Percentiles rank a stretch among this genome's conserved stretches.
Evolutionary conservation across 202 grass and related monocot species (phyloP).

Genomic region (Musa balbisiana): DNA sequence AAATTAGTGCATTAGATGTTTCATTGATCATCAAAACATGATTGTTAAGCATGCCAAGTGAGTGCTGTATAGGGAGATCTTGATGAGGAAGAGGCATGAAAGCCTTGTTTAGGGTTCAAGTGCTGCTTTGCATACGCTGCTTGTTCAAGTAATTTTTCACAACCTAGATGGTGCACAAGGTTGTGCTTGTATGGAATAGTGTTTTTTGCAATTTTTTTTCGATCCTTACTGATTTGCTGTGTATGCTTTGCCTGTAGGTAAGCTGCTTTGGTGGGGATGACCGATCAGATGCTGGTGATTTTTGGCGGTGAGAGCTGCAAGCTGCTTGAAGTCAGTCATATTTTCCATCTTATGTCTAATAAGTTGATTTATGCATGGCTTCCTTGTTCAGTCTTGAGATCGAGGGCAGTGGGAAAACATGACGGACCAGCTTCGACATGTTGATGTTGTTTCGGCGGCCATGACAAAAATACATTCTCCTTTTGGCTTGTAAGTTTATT

Average conservation of each 20-base stretch:
- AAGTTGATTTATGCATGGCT: background rate
- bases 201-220: too few species aligned
- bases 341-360: background rate
- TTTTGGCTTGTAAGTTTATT: too few species aligned
- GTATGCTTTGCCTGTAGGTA: background rate
- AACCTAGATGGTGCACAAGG: background rate
- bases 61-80: background rate
- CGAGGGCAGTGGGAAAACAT: constrained; percentile 50
- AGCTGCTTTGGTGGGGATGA: constrained; percentile 12
- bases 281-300: constrained; percentile 9
- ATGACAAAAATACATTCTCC: constrained; percentile 76
- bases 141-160: background rate
- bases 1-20: background rate
- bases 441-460: too few species aligned
- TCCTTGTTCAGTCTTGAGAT: constrained; percentile 36
- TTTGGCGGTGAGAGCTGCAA: constrained; percentile 7
- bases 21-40: background rate
- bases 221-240: background rate
- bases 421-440: constrained; percentile 62
- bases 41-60: background rate
- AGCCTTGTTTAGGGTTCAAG: background rate
- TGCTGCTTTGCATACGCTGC: background rate
- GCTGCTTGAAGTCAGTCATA: background rate
- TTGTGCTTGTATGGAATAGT: too few species aligned
- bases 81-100: background rate